Evolutionary conservation across 768 basidiomycete species (phyloP), one percentile per base, ranked within the genome.

Genomic region (Lentinula detonsa): DNA sequence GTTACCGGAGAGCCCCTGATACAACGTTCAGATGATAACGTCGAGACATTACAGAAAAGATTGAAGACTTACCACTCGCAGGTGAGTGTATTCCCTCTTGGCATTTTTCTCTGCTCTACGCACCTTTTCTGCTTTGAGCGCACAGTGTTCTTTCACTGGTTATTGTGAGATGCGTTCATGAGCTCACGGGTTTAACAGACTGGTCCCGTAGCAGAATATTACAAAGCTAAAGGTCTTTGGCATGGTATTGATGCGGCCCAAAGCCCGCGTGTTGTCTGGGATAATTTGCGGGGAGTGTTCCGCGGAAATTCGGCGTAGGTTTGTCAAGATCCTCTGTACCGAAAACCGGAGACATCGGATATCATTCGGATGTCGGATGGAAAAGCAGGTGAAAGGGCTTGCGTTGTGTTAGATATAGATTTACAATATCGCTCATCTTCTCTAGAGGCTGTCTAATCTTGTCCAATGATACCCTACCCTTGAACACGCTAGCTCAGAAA

Each of bases 21-120:
- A 69, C 96, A 98, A 74, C 90, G 97, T 64, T 94, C 95, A 8
- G 97, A 99, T 73, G 97, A 99, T 78, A 99, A 98, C 65, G 92
- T 94, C 63, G 93, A 97, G 73, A 93, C 95, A 11, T 82, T 99
- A 57, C 84, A 86, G 66, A 97, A 95, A 76, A 90, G 97, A 45
- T 81, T 99, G 60, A 66, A 73, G 2, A 85, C 91, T n/a, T 98
- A 88, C 81, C 97, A 99, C 79, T 40, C 55, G 23, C 55, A 56
- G 40, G 55, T 43, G 39, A 40, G 53, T 15, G 16, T 13, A 15
- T 18, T 5, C 39, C 16, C 46, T n/a, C 21, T 6, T 45, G 18
- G 43, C 9, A 45, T 39, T 53, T 35, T 10, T 37, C 52, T 18
- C 15, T n/a, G 15, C 33, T 34, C 15, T 28, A 28, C 3, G 28